Evolutionary conservation across 2,329 filamentous ascomycete genomes (phyloP).

Genomic region (Aspergillaceae sp.): DNA sequence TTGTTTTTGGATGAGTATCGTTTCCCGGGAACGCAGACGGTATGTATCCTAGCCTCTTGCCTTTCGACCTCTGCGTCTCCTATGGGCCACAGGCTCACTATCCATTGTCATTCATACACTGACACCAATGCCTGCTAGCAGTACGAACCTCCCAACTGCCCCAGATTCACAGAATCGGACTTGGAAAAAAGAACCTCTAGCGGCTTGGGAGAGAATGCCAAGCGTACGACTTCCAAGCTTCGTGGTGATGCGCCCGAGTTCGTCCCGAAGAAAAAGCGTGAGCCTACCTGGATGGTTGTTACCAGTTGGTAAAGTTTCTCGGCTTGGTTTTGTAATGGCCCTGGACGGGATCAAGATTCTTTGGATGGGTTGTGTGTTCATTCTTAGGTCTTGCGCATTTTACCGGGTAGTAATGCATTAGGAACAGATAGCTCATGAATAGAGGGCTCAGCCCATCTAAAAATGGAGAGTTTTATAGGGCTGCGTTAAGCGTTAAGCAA

Average conservation of each 20-base stretch:
- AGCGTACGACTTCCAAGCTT: slow-evolving; percentile 5
- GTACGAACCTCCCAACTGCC: too few species aligned
- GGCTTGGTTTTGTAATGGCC: background rate
- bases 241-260: slow-evolving; percentile 17
- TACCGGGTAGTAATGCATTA: too few species aligned
- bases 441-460: too few species aligned
- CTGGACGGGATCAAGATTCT: background rate
- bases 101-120: too few species aligned
- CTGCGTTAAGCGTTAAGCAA: too few species aligned
- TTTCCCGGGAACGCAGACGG: background rate
- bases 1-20: background rate
- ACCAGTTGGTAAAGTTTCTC: background rate
- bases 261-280: slow-evolving; percentile 4
- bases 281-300: background rate
- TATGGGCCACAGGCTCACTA: background rate
- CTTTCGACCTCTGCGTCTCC: background rate
- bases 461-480: too few species aligned
- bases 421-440: too few species aligned
- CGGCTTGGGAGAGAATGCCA: background rate
- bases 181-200: background rate
- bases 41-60: background rate
- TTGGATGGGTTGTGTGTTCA: too few species aligned
- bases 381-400: too few species aligned
- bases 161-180: too few species aligned
- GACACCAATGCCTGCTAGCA: too few species aligned